These are phyloP conservation scores for Colletotrichum sp. DNA, from an alignment of 2,329 filamentous ascomycete genomes.

Conservation along the genomic window DNA sequence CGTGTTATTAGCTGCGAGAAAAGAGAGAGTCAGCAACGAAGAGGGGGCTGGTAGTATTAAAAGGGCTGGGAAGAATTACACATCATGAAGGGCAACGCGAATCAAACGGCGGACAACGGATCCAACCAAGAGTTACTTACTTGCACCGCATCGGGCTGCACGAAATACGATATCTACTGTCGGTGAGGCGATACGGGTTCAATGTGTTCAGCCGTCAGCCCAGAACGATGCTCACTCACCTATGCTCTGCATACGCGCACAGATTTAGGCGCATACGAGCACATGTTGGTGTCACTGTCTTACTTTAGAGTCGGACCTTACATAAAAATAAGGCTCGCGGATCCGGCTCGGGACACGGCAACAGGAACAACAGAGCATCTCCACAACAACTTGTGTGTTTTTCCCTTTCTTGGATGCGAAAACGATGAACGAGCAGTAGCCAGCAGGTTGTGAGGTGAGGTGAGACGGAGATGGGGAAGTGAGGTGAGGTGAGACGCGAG, in stretches of 20 bases:
- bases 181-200: background rate
- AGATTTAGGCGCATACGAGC: slow-evolving; percentile 1
- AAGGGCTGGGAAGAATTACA: background rate
- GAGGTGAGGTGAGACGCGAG: background rate
- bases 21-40: background rate
- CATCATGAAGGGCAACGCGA: background rate
- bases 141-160: background rate
- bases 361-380: background rate
- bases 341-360: background rate
- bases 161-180: background rate
- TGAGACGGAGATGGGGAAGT: background rate
- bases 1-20: background rate
- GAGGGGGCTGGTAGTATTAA: background rate
- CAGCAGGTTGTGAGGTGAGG: background rate
- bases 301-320: background rate
- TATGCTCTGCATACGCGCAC: background rate
- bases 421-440: background rate
- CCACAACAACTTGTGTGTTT: background rate
- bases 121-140: background rate
- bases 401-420: background rate
- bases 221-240: background rate
- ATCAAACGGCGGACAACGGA: background rate
- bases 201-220: background rate
- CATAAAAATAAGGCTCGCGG: background rate
- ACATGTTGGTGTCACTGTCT: background rate